Conservation (phyloP, 73 alveolate species). For the Blepharisma stoltei region DNA sequence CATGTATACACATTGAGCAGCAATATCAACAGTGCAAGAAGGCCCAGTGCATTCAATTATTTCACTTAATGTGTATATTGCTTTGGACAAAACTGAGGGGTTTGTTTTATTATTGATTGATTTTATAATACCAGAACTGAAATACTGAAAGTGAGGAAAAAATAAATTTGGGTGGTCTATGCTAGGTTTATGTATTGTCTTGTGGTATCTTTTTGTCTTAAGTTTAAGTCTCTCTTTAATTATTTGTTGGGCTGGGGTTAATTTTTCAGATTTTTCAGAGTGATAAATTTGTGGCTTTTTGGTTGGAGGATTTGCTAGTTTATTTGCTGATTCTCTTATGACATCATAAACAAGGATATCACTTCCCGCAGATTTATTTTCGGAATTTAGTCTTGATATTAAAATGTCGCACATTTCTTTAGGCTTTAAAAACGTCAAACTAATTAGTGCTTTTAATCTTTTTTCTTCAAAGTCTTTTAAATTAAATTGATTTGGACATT, state of each 20-base stretch:
- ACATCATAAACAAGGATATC: not conserved
- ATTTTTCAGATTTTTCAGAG: not conserved
- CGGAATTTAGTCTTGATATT: not conserved
- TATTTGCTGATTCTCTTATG: not conserved
- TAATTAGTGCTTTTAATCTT: not conserved
- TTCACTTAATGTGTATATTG: not conserved
- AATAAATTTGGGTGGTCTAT: not conserved
- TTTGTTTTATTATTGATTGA: not conserved
- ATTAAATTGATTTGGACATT: not conserved
- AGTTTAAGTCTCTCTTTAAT: conserved; percentile 12
- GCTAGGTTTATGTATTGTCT: not conserved
- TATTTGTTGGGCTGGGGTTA: not conserved
- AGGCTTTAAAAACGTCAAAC: not conserved
- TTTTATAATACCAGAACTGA: not conserved
- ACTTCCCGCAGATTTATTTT: not conserved
- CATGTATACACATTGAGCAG: not conserved
- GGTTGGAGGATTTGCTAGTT: not conserved
- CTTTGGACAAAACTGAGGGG: not conserved
- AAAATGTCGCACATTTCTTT: not conserved
- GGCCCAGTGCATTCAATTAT: not conserved
- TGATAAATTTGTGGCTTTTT: not conserved
- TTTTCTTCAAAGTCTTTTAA: not conserved
- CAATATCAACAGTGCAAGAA: not conserved
- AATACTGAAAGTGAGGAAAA: not conserved
- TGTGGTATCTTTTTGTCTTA: not conserved